Evolutionary conservation across 139 green algal species (phyloP).

Genomic region (Ostreobium quekettii): DNA sequence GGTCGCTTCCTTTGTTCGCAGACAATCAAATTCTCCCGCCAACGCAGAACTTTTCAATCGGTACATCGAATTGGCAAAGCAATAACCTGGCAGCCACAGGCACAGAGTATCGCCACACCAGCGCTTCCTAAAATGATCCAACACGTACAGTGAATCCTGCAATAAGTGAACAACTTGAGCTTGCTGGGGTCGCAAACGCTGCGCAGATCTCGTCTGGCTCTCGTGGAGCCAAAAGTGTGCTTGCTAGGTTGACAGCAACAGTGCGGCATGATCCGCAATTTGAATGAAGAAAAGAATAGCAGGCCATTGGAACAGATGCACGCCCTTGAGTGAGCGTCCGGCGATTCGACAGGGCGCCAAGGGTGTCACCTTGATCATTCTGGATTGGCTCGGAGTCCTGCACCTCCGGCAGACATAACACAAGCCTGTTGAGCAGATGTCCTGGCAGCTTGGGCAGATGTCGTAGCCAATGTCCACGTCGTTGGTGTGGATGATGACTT

Average conservation of each 20-base stretch:
- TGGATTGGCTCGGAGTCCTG: slow-evolving; percentile 19
- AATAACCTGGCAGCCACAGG: background rate
- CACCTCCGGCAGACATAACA: slow-evolving; percentile 21
- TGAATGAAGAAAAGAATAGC: background rate
- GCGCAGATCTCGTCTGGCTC: no score
- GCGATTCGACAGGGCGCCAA: background rate
- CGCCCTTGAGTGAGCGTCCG: no score
- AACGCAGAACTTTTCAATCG: no score
- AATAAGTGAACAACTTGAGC: no score
- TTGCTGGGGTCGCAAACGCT: no score
- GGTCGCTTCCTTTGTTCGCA: no score
- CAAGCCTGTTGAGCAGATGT: background rate
- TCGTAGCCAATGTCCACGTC: slow-evolving; percentile 26
- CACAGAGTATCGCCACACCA: background rate
- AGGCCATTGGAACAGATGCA: background rate
- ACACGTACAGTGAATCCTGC: no score
- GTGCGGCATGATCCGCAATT: background rate
- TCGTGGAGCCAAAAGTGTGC: no score
- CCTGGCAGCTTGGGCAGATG: slow-evolving; percentile 18
- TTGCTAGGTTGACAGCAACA: background rate
- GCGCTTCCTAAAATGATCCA: no score
- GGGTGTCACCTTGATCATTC: slow-evolving; percentile 12
- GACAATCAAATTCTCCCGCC: no score
- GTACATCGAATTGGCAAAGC: no score
- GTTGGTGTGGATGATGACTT: slow-evolving; percentile 18